Conservation (phyloP, 2,329 filamentous ascomycete species). For the Didymella pinodella region DNA sequence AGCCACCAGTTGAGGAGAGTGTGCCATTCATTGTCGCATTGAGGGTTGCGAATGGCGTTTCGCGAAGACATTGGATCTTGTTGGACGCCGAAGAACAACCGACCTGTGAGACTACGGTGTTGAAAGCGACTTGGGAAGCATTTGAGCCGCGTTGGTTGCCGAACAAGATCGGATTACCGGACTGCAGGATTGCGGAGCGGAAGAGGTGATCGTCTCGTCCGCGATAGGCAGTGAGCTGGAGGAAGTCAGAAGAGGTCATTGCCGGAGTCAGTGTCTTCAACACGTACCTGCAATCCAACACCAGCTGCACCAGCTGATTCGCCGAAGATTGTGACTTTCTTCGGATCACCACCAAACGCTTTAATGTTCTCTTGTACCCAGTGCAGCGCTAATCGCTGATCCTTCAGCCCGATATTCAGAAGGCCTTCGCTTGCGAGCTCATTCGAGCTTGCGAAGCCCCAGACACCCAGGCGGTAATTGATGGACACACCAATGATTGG, state of each 20-base stretch:
- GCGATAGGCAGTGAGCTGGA: slow-evolving; percentile 54
- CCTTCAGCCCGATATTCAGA: slow-evolving; percentile 61
- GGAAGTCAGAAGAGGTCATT: slow-evolving; percentile 37
- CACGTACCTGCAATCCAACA: slow-evolving; percentile 46
- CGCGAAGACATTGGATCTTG: slow-evolving; percentile 60
- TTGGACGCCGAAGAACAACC: slow-evolving; percentile 26
- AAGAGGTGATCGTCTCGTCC: slow-evolving; percentile 59
- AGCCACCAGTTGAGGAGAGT: slow-evolving; percentile 39
- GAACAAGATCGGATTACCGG: slow-evolving; percentile 47
- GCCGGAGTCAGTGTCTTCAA: slow-evolving; percentile 45
- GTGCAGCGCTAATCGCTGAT: slow-evolving; percentile 61
- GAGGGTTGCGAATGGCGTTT: slow-evolving; percentile 64
- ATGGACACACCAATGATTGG: slow-evolving; percentile 36
- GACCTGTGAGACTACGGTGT: slow-evolving; percentile 36
- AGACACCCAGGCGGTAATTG: slow-evolving; percentile 40
- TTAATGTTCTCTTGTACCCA: slow-evolving; percentile 61
- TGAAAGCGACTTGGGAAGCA: slow-evolving; percentile 31
- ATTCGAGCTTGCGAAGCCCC: slow-evolving; percentile 30
- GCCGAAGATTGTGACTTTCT: slow-evolving; percentile 58
- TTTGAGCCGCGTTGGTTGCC: slow-evolving; percentile 17
- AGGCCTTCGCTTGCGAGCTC: slow-evolving; percentile 28
- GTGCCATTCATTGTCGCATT: slow-evolving; percentile 59
- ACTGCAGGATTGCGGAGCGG: slow-evolving; percentile 55
- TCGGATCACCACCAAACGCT: slow-evolving; percentile 57
- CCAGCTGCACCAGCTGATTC: slow-evolving; percentile 38